Percentiles rank a stretch among this genome's conserved stretches.
phyloP scores from a whole-genome alignment of 2,329 filamentous ascomycete species.

The Byssochlamys sp. region DNA sequence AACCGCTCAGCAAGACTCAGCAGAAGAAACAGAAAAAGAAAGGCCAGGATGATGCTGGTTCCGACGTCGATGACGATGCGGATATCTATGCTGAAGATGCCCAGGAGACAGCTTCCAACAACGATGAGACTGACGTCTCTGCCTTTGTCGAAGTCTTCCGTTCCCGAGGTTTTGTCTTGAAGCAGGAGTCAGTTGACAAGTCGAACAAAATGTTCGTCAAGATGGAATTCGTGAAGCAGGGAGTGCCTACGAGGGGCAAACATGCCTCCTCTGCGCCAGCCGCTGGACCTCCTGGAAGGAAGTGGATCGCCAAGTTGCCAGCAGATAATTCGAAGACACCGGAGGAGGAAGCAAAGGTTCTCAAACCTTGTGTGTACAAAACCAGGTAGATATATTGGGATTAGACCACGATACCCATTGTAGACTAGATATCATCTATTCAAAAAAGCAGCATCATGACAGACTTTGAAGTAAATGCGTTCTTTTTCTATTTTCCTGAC shows the following conservation, averaged over 20 bases:
- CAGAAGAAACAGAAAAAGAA: conserved; percentile 38
- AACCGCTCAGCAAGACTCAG: conserved; percentile 32
- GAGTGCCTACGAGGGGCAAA: conserved; percentile 65
- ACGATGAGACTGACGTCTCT: conserved; percentile 72
- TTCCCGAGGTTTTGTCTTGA: conserved; percentile 75
- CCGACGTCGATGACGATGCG: conserved; percentile 40
- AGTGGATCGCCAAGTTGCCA: conserved; percentile 47
- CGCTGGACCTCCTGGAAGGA: conserved; percentile 28
- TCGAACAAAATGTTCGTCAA: conserved; percentile 97
- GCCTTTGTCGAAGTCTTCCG: conserved; percentile 76
- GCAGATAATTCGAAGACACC: conserved; percentile 47
- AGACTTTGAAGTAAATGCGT: not conserved
- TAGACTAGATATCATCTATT: not conserved
- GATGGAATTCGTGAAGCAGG: conserved; percentile 88
- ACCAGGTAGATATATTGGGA: conserved; percentile 48
- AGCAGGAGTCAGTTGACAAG: conserved; percentile 64
- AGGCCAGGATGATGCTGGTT: conserved; percentile 37
- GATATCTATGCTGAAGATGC: conserved; percentile 43
- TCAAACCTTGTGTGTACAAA: conserved; percentile 97
- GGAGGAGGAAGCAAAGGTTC: conserved; percentile 56
- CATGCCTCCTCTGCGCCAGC: conserved; percentile 36
- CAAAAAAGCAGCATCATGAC: not conserved
- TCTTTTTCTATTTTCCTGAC: not conserved
- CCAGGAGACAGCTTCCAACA: conserved; percentile 46
- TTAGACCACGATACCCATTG: not conserved